phyloP scores from a whole-genome alignment of 768 basidiomycete species.

The Saitozyma sp. region DNA sequence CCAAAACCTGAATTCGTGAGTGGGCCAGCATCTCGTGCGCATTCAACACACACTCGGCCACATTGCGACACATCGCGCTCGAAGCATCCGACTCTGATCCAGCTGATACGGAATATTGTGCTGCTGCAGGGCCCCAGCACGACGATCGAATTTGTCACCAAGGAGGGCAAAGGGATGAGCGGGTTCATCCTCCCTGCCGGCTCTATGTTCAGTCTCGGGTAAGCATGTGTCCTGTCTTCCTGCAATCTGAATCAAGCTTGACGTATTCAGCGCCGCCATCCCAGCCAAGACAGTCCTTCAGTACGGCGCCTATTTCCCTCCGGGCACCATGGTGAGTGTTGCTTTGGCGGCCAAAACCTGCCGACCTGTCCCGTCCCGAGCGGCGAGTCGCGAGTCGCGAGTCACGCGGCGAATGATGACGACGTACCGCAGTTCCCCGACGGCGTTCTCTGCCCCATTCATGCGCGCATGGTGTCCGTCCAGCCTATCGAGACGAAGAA shows the following conservation, averaged over 20 bases:
- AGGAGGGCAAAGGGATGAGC: slow-evolving; percentile 26
- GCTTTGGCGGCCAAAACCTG: not conserved
- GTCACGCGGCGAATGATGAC: not conserved
- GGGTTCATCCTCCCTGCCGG: slow-evolving; percentile 45
- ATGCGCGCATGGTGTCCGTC: slow-evolving; percentile 44
- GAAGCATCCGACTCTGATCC: not conserved
- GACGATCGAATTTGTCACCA: slow-evolving; percentile 34
- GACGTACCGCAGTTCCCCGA: slow-evolving; percentile 31
- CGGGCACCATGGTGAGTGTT: slow-evolving; percentile 39
- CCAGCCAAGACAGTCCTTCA: slow-evolving; percentile 21
- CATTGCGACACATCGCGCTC: not conserved
- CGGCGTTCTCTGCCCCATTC: slow-evolving; percentile 43
- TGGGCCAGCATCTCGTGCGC: not conserved
- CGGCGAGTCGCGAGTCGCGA: not conserved
- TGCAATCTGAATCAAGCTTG: not conserved
- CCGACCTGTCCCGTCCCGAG: not conserved
- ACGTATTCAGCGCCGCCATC: slow-evolving; percentile 6
- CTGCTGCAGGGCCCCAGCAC: slow-evolving; percentile 29
- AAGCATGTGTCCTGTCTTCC: not conserved
- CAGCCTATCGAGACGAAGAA: slow-evolving; percentile 35
- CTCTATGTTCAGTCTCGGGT: slow-evolving; percentile 45
- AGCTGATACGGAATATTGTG: not conserved
- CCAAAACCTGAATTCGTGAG: slow-evolving; percentile 47
- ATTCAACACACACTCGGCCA: not conserved
- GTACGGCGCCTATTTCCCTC: slow-evolving; percentile 39